Evolutionary conservation across 257 asterid species (phyloP).

Genomic region (Rehmannia glutinosa): DNA sequence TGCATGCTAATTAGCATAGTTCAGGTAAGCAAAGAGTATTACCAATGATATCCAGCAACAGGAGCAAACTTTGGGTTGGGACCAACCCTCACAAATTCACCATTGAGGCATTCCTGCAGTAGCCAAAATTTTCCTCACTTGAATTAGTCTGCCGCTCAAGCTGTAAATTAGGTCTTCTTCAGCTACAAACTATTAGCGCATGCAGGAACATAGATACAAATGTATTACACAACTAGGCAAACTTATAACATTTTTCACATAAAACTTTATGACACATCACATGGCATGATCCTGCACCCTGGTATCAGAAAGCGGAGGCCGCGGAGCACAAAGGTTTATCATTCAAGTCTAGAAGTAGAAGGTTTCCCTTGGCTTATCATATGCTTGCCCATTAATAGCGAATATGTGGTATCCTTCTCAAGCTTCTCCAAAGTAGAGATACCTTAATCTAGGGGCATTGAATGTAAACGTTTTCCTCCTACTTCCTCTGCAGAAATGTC

Average conservation of each 20-base stretch:
- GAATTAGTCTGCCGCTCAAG: conserved; percentile 3
- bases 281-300: background rate
- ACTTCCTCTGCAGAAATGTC: no score
- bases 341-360: background rate
- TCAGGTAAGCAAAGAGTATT: conserved; percentile 13
- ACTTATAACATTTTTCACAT: background rate
- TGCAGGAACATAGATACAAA: background rate
- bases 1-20: background rate
- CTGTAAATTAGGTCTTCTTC: background rate
- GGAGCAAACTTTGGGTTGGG: conserved; percentile 91
- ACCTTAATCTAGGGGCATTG: no score
- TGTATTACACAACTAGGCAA: background rate
- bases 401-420: no score
- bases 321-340: background rate
- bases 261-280: background rate
- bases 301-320: no score
- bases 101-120: conserved; percentile 86
- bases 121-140: background rate
- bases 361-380: no score
- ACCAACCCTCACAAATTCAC: conserved; percentile 96
- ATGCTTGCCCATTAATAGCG: no score
- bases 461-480: no score
- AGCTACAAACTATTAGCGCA: background rate
- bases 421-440: no score
- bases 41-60: conserved; percentile 98